Conservation (phyloP, 2,329 filamentous ascomycete species). For the Leptographium procerum region DNA sequence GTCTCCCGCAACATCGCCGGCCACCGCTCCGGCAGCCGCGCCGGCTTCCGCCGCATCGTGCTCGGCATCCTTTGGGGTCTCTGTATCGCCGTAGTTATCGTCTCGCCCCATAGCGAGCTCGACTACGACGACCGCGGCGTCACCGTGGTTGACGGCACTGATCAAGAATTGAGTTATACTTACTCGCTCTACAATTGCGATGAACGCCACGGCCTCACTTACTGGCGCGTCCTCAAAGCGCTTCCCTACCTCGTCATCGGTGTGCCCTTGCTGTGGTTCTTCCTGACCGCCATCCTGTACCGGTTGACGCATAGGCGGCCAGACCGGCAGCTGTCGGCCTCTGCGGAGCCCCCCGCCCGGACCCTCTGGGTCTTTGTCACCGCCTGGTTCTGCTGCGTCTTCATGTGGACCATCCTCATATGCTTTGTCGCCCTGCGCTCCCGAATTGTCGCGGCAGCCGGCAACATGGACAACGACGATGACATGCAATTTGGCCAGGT, state of each 20-base stretch:
- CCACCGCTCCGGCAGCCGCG: constrained; percentile 1
- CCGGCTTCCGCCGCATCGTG: constrained; percentile 9
- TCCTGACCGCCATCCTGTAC: constrained; percentile 5
- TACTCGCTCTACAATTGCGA: constrained; percentile 7
- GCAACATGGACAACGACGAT: constrained; percentile 4
- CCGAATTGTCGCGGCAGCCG: constrained; percentile 7
- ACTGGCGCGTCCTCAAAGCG: constrained; percentile 10
- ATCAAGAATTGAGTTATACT: constrained; percentile 1
- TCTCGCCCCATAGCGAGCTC: constrained; percentile 10
- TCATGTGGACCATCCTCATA: constrained; percentile 10
- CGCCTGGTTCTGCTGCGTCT: constrained; percentile 4
- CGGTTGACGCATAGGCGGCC: not conserved
- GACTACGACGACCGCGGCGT: constrained; percentile 6
- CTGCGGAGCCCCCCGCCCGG: not conserved
- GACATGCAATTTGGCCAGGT: constrained; percentile 12
- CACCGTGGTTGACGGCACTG: not conserved
- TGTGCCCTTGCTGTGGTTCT: constrained; percentile 10
- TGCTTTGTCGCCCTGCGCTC: constrained; percentile 5
- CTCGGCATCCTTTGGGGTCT: constrained; percentile 11
- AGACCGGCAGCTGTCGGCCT: not conserved
- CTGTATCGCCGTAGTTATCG: constrained; percentile 5
- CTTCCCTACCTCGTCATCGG: constrained; percentile 9
- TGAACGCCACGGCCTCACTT: constrained; percentile 8
- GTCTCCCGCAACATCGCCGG: not conserved
- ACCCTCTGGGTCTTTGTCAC: constrained; percentile 4